phyloP scores from a whole-genome alignment of 78 protist genomes.

The Dictyostelium firmibasis region DNA sequence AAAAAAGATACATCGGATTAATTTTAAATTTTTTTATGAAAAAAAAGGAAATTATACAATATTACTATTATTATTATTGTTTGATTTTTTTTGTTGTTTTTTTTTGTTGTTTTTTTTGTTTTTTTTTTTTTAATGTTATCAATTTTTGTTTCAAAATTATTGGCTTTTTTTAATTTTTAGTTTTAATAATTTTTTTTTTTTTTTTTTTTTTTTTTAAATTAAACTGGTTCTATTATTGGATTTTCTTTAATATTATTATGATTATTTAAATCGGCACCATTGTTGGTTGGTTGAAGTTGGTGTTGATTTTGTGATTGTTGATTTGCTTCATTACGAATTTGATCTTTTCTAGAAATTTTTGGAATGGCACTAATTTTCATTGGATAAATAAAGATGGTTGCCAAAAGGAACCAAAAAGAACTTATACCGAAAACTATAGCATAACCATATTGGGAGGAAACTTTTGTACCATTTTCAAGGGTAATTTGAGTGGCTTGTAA shows the following conservation, averaged over 20 bases:
- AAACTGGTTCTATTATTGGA: not conserved
- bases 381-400: constrained; percentile 62
- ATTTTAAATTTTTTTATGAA: not conserved
- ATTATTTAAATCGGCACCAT: constrained; percentile 3
- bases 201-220: not conserved
- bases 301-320: not conserved
- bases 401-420: constrained; percentile 37
- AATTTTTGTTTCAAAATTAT: not conserved
- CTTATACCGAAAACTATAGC: constrained; percentile 11
- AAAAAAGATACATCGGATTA: not conserved
- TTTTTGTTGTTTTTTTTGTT: not conserved
- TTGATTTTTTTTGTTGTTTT: not conserved
- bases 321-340: no score
- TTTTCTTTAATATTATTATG: not conserved
- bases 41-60: not conserved
- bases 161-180: not conserved
- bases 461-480: not conserved
- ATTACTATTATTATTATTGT: not conserved
- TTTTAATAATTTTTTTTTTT: no score
- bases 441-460: constrained; percentile 3
- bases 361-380: not conserved
- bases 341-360: not conserved
- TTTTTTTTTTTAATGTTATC: not conserved
- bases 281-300: not conserved
- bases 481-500: not conserved